Percentiles rank a stretch among this genome's conserved stretches.
phyloP scores from a whole-genome alignment of 1,284 basidiomycete species.

The Ganoderma leucocontextum region DNA sequence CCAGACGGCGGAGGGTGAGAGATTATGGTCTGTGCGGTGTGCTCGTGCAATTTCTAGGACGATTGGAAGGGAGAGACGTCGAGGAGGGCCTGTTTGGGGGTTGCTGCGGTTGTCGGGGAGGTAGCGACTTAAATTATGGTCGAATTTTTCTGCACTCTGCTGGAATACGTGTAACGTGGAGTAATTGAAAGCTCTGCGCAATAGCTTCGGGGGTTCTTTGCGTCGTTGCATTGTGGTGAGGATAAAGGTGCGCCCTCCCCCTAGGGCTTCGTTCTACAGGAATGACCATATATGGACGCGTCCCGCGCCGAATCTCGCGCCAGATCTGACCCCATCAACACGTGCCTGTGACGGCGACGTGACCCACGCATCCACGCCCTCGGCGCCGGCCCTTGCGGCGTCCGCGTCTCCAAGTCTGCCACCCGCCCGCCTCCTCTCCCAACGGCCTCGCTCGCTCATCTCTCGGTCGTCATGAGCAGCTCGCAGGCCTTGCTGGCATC shows the following conservation, averaged over 20 bases:
- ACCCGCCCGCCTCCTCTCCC: background rate
- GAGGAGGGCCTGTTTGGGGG: constrained; percentile 20
- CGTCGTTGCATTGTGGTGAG: constrained; percentile 16
- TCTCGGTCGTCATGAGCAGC: constrained; percentile 37
- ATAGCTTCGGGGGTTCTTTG: background rate
- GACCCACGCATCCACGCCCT: constrained; percentile 19
- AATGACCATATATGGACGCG: constrained; percentile 50
- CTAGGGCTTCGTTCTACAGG: constrained; percentile 43
- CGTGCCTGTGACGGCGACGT: constrained; percentile 30
- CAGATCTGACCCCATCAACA: constrained; percentile 40
- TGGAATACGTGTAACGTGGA: constrained; percentile 14
- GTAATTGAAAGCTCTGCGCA: background rate
- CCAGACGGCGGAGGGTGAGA: constrained; percentile 14
- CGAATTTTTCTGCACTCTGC: constrained; percentile 21
- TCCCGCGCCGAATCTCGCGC: constrained; percentile 49
- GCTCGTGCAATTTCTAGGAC: constrained; percentile 16
- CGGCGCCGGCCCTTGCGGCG: background rate
- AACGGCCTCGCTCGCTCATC: background rate
- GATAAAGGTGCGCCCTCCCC: constrained; percentile 26
- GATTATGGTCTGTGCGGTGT: constrained; percentile 23
- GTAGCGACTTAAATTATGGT: constrained; percentile 20
- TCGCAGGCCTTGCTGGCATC: constrained; percentile 47
- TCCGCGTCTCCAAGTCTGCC: background rate
- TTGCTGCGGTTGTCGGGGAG: constrained; percentile 27
- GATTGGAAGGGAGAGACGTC: constrained; percentile 20